A percentile compares a stretch with the other conserved stretches of the same genome.
phyloP scores from a whole-genome alignment of 192 early-diverging fungal species.

The Rhizophagus clarus region DNA sequence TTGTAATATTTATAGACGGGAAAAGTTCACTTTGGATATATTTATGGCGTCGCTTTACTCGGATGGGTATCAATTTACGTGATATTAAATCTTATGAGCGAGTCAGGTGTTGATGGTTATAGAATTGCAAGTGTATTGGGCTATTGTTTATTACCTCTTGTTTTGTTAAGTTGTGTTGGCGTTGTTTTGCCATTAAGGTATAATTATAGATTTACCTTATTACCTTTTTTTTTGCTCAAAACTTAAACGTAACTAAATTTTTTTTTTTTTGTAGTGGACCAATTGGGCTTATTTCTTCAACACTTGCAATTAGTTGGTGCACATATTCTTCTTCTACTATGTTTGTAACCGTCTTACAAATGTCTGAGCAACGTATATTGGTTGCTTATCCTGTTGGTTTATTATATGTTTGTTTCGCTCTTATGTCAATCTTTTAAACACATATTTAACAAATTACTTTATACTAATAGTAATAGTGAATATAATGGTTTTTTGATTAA shows the following conservation, averaged over 20 bases:
- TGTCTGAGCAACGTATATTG: slow-evolving; percentile 90
- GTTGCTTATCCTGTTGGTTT: slow-evolving; percentile 94
- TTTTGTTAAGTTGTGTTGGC: slow-evolving; percentile 80
- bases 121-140: slow-evolving; percentile 94
- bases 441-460: too few relatives aligned
- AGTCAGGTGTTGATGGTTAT: slow-evolving; percentile 81
- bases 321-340: slow-evolving; percentile 91
- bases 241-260: too few relatives aligned
- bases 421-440: slow-evolving; percentile 84
- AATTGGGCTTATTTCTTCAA: slow-evolving; percentile 63
- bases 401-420: slow-evolving; percentile 91
- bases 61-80: slow-evolving; percentile 84
- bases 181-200: slow-evolving; percentile 73
- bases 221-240: too few relatives aligned
- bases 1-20: slow-evolving; percentile 59
- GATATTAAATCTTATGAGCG: slow-evolving; percentile 94
- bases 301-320: slow-evolving; percentile 87
- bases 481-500: too few relatives aligned
- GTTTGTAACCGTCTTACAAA: slow-evolving; percentile 90
- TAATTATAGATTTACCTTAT: not conserved
- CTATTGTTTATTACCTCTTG: slow-evolving; percentile 95
- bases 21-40: slow-evolving; percentile 96
- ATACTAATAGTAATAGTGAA: too few relatives aligned
- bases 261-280: slow-evolving; percentile 47
- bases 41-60: slow-evolving; percentile 91